Percentiles rank a stretch among this genome's conserved stretches.
Conservation (phyloP, 139 green algal genomes). For the Closterium sp. region DNA sequence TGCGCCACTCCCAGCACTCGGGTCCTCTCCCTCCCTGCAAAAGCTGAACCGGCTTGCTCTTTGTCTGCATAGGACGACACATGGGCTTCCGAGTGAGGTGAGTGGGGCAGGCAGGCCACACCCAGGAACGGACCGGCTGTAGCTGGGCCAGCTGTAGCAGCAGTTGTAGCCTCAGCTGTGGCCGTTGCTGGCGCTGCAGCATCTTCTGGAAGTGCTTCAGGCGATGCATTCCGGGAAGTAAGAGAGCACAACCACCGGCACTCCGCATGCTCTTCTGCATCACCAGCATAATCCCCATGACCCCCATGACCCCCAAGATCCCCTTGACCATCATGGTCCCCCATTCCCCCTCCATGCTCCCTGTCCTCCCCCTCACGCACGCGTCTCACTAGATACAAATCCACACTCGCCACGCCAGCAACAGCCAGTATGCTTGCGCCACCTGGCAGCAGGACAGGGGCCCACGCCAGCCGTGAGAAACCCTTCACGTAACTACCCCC, state of each 20-base stretch:
- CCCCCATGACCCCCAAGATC: not conserved
- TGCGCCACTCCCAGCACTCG: not conserved
- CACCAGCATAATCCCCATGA: not conserved
- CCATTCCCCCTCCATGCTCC: not conserved
- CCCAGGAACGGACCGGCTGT: not conserved
- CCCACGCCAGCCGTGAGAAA: not conserved
- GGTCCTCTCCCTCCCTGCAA: not conserved
- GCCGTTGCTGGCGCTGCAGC: not conserved
- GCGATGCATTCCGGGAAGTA: not conserved
- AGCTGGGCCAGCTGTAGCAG: not conserved
- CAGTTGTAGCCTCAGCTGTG: not conserved
- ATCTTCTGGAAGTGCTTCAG: not conserved
- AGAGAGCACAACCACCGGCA: not conserved
- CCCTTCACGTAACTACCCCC: not conserved
- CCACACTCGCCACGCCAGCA: not conserved
- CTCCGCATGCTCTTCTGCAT: not conserved
- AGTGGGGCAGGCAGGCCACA: not conserved
- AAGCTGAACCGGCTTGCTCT: too few relatives aligned
- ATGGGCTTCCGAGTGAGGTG: not conserved
- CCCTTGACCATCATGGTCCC: not conserved
- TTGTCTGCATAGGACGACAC: not conserved
- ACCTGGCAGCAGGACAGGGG: conserved; percentile 8
- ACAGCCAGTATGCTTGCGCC: not conserved
- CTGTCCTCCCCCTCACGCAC: not conserved
- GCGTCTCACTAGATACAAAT: not conserved